These are phyloP conservation scores for Beauveria sp. DNA, from an alignment of 2,329 filamentous ascomycete species.

Conservation along the genomic window DNA sequence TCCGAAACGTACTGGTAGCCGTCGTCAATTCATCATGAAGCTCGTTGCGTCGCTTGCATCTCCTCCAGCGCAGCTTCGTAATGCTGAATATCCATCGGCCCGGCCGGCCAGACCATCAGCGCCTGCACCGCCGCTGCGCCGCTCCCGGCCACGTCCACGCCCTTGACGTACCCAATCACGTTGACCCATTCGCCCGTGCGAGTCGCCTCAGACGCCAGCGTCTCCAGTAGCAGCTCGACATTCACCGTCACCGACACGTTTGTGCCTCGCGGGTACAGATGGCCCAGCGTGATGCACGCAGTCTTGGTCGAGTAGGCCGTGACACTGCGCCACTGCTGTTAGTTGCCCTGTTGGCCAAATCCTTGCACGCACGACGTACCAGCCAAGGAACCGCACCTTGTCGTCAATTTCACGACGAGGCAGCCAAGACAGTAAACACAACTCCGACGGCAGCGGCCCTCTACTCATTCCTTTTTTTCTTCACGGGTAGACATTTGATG, in stretches of 20 bases:
- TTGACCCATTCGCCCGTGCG: conserved; percentile 82
- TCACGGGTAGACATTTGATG: too few relatives aligned
- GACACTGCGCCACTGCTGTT: conserved; percentile 32
- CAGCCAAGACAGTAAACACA: conserved; percentile 59
- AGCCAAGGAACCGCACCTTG: conserved; percentile 91
- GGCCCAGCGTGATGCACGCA: conserved; percentile 59
- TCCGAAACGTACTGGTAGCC: neutral
- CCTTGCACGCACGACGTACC: conserved; percentile 47
- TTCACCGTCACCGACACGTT: conserved; percentile 54
- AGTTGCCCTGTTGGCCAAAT: neutral
- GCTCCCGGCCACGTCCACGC: conserved; percentile 1
- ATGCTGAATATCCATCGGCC: conserved; percentile 59
- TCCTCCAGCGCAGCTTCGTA: conserved; percentile 58
- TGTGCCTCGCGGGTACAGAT: conserved; percentile 48
- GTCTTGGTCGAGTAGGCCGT: conserved; percentile 42
- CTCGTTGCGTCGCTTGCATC: neutral
- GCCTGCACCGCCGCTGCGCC: conserved; percentile 53
- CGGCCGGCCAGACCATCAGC: conserved; percentile 69
- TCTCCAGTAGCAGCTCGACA: conserved; percentile 61
- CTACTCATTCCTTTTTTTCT: conserved; percentile 35
- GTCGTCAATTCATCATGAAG: neutral
- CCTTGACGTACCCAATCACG: conserved; percentile 69
- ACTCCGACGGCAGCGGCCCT: conserved; percentile 55
- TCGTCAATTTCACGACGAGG: conserved; percentile 43
- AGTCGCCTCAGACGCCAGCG: conserved; percentile 54